These are phyloP conservation scores for Trichophyton schoenleinii DNA, from an alignment of 2,329 filamentous ascomycete genomes.

Conservation along the genomic window DNA sequence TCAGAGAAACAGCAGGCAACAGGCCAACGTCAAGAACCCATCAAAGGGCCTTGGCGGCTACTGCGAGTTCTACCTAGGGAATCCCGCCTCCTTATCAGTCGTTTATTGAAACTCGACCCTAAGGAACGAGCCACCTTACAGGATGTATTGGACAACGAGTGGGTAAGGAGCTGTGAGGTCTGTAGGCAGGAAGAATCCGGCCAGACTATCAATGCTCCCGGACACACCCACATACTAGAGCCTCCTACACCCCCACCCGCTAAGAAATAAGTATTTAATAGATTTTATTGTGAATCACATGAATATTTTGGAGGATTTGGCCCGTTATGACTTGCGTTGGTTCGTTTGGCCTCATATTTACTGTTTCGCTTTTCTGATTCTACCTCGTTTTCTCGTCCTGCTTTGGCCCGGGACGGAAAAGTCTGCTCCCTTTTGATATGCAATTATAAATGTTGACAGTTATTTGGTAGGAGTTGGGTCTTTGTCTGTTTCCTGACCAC, in stretches of 20 bases:
- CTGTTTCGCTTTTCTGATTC: background rate
- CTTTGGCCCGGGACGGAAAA: background rate
- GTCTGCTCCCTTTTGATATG: background rate
- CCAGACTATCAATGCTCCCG: conserved; percentile 55
- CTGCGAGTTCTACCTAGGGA: conserved; percentile 78
- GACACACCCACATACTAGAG: conserved; percentile 77
- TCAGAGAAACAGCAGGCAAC: conserved; percentile 9
- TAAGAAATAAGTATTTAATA: conserved; percentile 2
- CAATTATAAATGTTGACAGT: background rate
- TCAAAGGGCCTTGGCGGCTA: conserved; percentile 85
- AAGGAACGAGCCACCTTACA: conserved; percentile 69
- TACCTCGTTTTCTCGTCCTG: background rate
- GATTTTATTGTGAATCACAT: background rate
- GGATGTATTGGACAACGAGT: conserved; percentile 76
- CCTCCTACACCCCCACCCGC: conserved; percentile 33
- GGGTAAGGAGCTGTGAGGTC: conserved; percentile 74
- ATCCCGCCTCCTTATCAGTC: conserved; percentile 74
- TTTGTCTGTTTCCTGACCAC: background rate
- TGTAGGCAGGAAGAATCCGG: conserved; percentile 70
- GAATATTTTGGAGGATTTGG: background rate
- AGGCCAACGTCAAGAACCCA: conserved; percentile 51
- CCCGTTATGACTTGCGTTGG: background rate
- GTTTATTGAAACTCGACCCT: conserved; percentile 85
- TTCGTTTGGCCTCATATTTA: background rate
- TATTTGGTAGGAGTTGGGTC: background rate